Evolutionary conservation across 331 rosid genomes (phyloP), one percentile per base, ranked within the genome.

Genomic region (Acacia concinna): DNA sequence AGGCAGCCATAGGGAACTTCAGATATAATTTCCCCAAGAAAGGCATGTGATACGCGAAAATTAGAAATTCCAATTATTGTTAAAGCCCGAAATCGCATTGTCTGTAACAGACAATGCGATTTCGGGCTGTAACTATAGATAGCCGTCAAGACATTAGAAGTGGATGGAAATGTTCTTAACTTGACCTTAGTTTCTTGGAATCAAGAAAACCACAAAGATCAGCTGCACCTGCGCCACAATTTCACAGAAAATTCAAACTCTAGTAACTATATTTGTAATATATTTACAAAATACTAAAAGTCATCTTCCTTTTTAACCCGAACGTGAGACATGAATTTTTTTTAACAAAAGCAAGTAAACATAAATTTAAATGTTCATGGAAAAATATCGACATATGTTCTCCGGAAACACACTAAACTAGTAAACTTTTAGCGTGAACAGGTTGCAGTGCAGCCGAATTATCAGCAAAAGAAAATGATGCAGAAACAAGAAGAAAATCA

Each of bases 121-220:
- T n/a, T n/a, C n/a, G n/a, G n/a, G n/a, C n/a, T n/a, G n/a, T 13
- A 31, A 57, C 21, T 21, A 56, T 8, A 68, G 71, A 68, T 21
- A 31, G 49, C 27, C 74, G n/a, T 47, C 34, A 47, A 52, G 31
- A 37, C 57, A 68, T 8, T n/a, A 52, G 47, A 20, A 63, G 52
- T 40, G 76, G 77, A 72, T 65, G 46, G 73, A 23, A 70, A 38
- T 34, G 73, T 35, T 74, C 79, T 80, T 71, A 66, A 79, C 51
- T 73, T 78, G 34, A 93, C 98, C 96, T 93, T 82, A 95, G 71
- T 54, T 85, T 87, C 76, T 93, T 95, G 1, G 92, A 88, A 90
- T 95, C 93, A n/a, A 95, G 97, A 73, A 86, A 79, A 9, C 81
- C 69, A 81, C 98, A 95, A 63, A 95, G 96, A 38, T 93, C 94